Evolutionary conservation across 352 stramenopile genomes (phyloP), one percentile per base, ranked within the genome.

Genomic region (Nothophytophthora sp.): DNA sequence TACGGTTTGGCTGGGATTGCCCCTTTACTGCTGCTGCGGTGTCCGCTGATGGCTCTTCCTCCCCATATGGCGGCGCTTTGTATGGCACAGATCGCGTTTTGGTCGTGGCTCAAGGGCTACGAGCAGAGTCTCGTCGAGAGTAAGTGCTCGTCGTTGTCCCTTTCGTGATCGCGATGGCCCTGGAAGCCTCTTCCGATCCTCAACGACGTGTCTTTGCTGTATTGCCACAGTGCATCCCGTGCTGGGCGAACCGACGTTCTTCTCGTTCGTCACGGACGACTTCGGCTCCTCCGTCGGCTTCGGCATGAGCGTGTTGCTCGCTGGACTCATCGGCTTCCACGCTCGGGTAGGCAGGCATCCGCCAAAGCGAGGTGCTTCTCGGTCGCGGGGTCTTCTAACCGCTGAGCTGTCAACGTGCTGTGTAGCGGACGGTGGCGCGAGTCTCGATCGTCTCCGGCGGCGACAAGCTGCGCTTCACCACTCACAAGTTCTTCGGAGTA

Each of bases 61-160:
- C 16, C n/a, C n/a, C n/a, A n/a, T n/a, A 37, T 30, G 23, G 34
- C 22, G 18, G 5, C 40, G 20, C 18, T 34, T 45, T 27, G 5
- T 49, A 16, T 24, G 49, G 9, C 54, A 30, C 55, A 95, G 79
- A 90, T 95, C 52, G 81, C 84, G 19, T 95, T 95, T 44, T 95
- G 84, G 84, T 92, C 81, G 22, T 95, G 84, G 84, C 67, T 92
- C 43, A 95, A 95, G 52, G 84, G 84, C n/a, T 91, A 92, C 50
- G 80, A 92, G 60, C 75, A 89, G 54, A 90, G 81, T 66, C 68
- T 92, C 1, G 63, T 87, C 9, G 81, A 92, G 65, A 89, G 81
- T 92, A 56, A 38, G 76, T 76, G 12, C 18, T 42, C 7, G 3
- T 43, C 9, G 6, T 2, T 41, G 15, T 1, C 6, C 7, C 23